Percentiles rank a stretch among this genome's conserved stretches.
phyloP scores from a whole-genome alignment of 371 early-diverging fungal species.

The Smittium mucronatum region DNA sequence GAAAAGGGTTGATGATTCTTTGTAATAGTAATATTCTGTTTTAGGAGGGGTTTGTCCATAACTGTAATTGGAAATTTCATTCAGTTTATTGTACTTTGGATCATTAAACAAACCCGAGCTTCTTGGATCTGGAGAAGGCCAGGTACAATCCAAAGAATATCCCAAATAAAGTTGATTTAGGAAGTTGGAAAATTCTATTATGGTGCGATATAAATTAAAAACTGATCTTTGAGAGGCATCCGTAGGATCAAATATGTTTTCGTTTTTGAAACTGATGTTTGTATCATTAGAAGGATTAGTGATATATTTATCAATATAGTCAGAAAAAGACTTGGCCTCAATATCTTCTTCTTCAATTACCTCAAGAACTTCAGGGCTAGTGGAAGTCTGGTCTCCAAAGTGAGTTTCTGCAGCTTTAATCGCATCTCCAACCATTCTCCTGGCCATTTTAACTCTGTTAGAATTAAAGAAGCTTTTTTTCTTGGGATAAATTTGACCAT shows the following conservation, averaged over 20 bases:
- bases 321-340: background rate
- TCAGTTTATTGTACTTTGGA: background rate
- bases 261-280: background rate
- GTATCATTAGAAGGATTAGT: background rate
- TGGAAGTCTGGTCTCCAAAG: background rate
- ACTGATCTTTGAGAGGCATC: background rate
- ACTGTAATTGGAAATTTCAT: background rate
- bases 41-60: background rate
- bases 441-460: background rate
- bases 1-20: background rate
- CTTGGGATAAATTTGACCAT: no score
- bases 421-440: background rate
- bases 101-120: background rate
- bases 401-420: background rate
- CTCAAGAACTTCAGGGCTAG: background rate
- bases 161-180: background rate
- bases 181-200: background rate
- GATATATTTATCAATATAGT: background rate
- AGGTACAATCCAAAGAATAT: background rate
- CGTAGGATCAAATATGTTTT: background rate
- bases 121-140: background rate
- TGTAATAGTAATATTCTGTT: background rate
- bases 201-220: background rate
- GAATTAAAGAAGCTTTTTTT: background rate
- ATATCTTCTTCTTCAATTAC: background rate